phyloP scores from a whole-genome alignment of 2,329 filamentous ascomycete species.

The Tolypocladium album region DNA sequence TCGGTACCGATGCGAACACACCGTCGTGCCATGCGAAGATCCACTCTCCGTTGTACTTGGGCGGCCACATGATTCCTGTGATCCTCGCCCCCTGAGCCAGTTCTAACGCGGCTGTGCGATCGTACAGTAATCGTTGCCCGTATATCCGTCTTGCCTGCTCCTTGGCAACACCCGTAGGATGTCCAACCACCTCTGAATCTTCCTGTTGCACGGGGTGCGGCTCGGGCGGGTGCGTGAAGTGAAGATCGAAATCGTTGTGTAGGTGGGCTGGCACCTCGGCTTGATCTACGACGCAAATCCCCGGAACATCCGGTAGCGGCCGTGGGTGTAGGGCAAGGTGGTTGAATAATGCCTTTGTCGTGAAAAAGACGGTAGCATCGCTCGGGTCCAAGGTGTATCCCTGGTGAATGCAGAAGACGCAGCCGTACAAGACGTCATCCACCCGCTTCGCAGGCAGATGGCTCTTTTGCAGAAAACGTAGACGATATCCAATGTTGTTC shows the following conservation, averaged over 20 bases:
- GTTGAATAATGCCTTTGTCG: constrained; percentile 37
- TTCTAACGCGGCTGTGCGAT: constrained; percentile 33
- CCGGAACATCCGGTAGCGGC: constrained; percentile 37
- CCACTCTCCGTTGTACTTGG: constrained; percentile 44
- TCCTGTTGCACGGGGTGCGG: constrained; percentile 31
- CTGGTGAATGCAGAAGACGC: constrained; percentile 40
- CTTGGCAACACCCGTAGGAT: constrained; percentile 33
- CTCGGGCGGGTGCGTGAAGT: constrained; percentile 30
- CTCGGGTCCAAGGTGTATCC: constrained; percentile 40
- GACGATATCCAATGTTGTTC: constrained; percentile 35
- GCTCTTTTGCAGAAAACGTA: constrained; percentile 45
- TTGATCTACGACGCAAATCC: constrained; percentile 37
- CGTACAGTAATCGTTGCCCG: constrained; percentile 33
- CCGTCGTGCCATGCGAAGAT: constrained; percentile 48
- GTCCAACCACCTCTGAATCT: constrained; percentile 23
- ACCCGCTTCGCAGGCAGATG: constrained; percentile 37
- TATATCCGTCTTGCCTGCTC: constrained; percentile 37
- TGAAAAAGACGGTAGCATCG: constrained; percentile 47
- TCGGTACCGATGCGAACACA: constrained; percentile 35
- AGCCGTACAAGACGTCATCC: constrained; percentile 44
- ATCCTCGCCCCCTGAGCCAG: constrained; percentile 37
- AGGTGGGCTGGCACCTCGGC: constrained; percentile 25
- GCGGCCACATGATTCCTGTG: constrained; percentile 39
- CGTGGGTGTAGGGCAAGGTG: constrained; percentile 43
- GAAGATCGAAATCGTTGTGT: constrained; percentile 42